These are phyloP conservation scores for Uronychia binucleata DNA, from an alignment of 73 alveolate species.

Conservation along the genomic window DNA sequence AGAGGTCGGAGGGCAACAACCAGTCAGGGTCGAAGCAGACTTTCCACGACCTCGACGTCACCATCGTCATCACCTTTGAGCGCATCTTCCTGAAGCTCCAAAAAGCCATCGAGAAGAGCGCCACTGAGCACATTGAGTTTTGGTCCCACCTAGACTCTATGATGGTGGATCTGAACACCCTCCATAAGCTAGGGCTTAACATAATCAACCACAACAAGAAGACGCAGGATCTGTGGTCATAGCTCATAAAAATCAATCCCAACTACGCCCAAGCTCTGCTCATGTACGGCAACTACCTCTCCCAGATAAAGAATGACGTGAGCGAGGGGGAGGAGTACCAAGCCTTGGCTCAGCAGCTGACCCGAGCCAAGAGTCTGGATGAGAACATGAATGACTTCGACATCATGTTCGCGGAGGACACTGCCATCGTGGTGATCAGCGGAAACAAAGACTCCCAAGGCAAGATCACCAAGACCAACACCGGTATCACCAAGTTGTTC, in stretches of 20 bases:
- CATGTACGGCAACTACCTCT: constrained; percentile 44
- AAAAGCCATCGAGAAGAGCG: constrained; percentile 32
- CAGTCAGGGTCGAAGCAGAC: background rate
- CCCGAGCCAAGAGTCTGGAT: constrained; percentile 22
- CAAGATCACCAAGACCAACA: constrained; percentile 38
- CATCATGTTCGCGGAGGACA: constrained; percentile 57
- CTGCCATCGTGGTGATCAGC: constrained; percentile 39
- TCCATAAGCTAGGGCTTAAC: constrained; percentile 47
- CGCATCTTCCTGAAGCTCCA: constrained; percentile 21
- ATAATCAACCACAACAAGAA: constrained; percentile 36
- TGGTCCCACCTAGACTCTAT: constrained; percentile 51
- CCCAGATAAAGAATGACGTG: constrained; percentile 33
- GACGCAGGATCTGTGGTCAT: constrained; percentile 31
- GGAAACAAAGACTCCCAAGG: constrained; percentile 47
- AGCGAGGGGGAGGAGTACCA: constrained; percentile 35
- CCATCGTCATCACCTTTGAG: constrained; percentile 53
- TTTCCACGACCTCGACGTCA: constrained; percentile 40
- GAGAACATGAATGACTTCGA: constrained; percentile 47
- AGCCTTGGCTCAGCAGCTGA: constrained; percentile 16
- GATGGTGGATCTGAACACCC: constrained; percentile 45
- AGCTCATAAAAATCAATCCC: constrained; percentile 47
- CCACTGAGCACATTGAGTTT: constrained; percentile 52
- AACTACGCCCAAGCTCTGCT: constrained; percentile 46
- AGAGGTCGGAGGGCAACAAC: background rate
- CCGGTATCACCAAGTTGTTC: constrained; percentile 36